Evolutionary conservation across 495 filamentous ascomycete genomes (phyloP), one percentile per base, ranked within the genome.

Genomic region (Aspergillus steynii): DNA sequence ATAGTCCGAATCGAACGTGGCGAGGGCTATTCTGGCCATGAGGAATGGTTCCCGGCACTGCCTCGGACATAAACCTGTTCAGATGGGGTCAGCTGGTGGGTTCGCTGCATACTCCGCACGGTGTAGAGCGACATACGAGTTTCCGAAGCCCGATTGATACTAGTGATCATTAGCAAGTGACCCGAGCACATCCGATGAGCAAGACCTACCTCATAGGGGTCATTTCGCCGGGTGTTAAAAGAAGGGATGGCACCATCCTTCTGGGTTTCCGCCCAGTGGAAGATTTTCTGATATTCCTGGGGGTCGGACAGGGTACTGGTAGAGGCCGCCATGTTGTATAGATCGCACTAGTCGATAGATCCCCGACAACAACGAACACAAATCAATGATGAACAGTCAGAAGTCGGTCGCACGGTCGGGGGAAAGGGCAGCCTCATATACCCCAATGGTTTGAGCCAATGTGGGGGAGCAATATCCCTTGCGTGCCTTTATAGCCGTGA

Each of bases 261-360:
- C 56, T 85, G 82, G 2, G 81, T 83, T 67, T 83, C 81, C 10
- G 80, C 81, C 82, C 82, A 83, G 66, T 84, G 81, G 75, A 85
- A 83, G 55, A 85, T 82, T 53, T 82, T 77, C 63, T 84, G 81
- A 66, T 83, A 85, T 57, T 83, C 81, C 63, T 69, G 63, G 55
- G 71, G 74, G 56, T 75, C 68, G 4, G 71, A 55, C 10, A 72
- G 58, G 3, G 65, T 55, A 45, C 66, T 62, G 71, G 77, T 78
- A 34, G 10, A 68, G 58, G 37, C 55, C 14, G 42, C 56, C 9
- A 37, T 55, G 28, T 15, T 29, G 29, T 42, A 42, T 42, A 42
- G 37, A 42, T 42, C 7, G 10, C 10, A 10, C 9, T 42, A 42
- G 20, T 20, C 20, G 20, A 20, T 42, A 42, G 37, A 42, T 42